A percentile compares a stretch with the other conserved stretches of the same genome.
These are phyloP conservation scores for Corinectria fuckeliana DNA, from an alignment of 2,329 filamentous ascomycete genomes.

Conservation along the genomic window DNA sequence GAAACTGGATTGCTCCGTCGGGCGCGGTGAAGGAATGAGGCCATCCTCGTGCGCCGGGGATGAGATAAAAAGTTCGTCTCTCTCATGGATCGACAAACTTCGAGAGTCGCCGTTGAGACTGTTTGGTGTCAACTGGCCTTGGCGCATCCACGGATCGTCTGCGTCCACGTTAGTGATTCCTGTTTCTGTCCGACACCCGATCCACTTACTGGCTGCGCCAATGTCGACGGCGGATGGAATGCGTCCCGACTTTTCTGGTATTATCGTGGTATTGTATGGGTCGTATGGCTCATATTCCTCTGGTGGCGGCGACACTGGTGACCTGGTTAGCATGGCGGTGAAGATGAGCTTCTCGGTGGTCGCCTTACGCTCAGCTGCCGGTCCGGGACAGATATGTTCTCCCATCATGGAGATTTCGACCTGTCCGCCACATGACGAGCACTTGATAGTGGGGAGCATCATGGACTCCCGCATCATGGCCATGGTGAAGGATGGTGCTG, in stretches of 20 bases:
- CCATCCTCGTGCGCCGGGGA: constrained; percentile 52
- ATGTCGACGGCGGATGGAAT: constrained; percentile 59
- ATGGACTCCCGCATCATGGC: constrained; percentile 65
- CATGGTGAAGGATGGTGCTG: constrained; percentile 46
- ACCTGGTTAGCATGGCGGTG: constrained; percentile 9
- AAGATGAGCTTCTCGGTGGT: constrained; percentile 1
- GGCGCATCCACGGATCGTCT: constrained; percentile 62
- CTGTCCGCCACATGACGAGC: constrained; percentile 77
- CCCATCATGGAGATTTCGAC: constrained; percentile 88
- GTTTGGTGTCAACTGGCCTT: constrained; percentile 67
- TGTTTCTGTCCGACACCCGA: background rate
- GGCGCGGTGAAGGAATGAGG: constrained; percentile 48
- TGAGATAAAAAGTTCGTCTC: constrained; percentile 52
- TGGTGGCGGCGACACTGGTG: constrained; percentile 48
- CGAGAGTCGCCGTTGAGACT: constrained; percentile 66
- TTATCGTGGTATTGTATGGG: constrained; percentile 35
- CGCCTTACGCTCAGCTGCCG: constrained; percentile 55
- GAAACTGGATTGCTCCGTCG: constrained; percentile 51
- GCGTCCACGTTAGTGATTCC: constrained; percentile 35
- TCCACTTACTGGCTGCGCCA: constrained; percentile 57
- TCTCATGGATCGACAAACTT: constrained; percentile 64
- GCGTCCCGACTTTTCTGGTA: constrained; percentile 47
- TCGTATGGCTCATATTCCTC: constrained; percentile 41
- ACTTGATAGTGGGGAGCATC: constrained; percentile 85
- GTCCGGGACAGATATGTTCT: constrained; percentile 74